Evolutionary conservation across 2,329 filamentous ascomycete genomes (phyloP).

Genomic region (Aureobasidium lini): DNA sequence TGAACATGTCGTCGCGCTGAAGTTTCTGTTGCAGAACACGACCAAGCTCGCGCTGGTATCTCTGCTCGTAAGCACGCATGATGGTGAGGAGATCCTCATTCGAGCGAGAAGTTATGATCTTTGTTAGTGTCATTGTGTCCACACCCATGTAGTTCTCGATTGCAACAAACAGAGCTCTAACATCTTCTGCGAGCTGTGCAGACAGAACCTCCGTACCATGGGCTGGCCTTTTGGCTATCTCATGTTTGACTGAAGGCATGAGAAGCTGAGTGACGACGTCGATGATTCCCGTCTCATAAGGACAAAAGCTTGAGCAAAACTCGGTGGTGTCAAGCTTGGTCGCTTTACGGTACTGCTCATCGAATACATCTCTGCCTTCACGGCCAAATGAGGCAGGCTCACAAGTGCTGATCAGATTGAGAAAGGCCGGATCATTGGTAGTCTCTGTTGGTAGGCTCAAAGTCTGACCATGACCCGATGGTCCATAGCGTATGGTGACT

Average conservation of each 20-base stretch:
- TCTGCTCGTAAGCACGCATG: background rate
- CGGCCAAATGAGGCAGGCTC: conserved; percentile 44
- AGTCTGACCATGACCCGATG: background rate
- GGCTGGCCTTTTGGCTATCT: background rate
- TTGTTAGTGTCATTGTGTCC: background rate
- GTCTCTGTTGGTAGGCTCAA: conserved; percentile 2
- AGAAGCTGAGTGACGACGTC: conserved; percentile 43
- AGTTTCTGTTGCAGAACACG: background rate
- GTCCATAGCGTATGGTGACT: conserved; percentile 10
- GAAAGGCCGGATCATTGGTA: background rate
- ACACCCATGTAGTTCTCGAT: background rate
- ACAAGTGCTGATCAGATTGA: conserved; percentile 18
- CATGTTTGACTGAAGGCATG: conserved; percentile 24
- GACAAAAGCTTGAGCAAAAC: conserved; percentile 47
- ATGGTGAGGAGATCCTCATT: background rate
- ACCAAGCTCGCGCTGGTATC: background rate
- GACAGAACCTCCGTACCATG: background rate
- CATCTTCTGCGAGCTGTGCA: background rate
- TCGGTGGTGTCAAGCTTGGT: conserved; percentile 40
- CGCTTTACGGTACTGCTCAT: conserved; percentile 48
- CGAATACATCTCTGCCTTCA: conserved; percentile 40
- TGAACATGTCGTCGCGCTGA: background rate
- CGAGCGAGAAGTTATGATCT: background rate
- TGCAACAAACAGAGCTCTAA: background rate
- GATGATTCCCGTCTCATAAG: conserved; percentile 46